These are phyloP conservation scores for Pseudocercospora ulei DNA, from an alignment of 2,329 filamentous ascomycete species.

Conservation along the genomic window DNA sequence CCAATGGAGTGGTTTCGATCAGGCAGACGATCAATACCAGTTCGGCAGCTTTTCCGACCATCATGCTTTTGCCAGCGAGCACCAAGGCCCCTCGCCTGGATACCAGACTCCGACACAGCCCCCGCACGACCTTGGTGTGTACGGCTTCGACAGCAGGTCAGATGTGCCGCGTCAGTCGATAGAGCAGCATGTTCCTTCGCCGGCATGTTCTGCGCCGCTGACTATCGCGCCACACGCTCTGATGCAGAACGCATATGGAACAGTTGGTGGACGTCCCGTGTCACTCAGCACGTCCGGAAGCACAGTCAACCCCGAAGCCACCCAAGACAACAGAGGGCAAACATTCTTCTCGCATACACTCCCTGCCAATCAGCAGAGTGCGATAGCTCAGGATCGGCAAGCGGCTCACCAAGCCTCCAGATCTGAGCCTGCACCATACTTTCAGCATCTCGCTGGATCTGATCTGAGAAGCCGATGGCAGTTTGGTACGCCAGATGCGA, in stretches of 20 bases:
- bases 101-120: background rate
- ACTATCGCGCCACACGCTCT: background rate
- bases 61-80: background rate
- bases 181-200: background rate
- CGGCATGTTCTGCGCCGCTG: background rate
- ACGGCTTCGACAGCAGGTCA: constrained; percentile 1
- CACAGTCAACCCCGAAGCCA: too few species aligned
- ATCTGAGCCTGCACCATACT: constrained; percentile 2
- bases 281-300: background rate
- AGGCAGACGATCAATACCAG: too few species aligned
- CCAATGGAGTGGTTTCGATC: too few species aligned
- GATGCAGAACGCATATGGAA: background rate
- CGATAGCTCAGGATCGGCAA: background rate
- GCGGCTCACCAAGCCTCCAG: background rate
- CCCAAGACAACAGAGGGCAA: too few species aligned
- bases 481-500: background rate
- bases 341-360: background rate
- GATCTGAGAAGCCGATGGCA: background rate
- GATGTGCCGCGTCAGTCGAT: background rate
- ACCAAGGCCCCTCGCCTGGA: background rate
- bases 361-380: background rate
- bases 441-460: background rate
- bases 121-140: background rate
- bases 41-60: background rate
- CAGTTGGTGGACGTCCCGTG: background rate